Evolutionary conservation across 371 early-diverging fungal genomes (phyloP), one percentile per base, ranked within the genome.

Genomic region (Mucor mucedo): DNA sequence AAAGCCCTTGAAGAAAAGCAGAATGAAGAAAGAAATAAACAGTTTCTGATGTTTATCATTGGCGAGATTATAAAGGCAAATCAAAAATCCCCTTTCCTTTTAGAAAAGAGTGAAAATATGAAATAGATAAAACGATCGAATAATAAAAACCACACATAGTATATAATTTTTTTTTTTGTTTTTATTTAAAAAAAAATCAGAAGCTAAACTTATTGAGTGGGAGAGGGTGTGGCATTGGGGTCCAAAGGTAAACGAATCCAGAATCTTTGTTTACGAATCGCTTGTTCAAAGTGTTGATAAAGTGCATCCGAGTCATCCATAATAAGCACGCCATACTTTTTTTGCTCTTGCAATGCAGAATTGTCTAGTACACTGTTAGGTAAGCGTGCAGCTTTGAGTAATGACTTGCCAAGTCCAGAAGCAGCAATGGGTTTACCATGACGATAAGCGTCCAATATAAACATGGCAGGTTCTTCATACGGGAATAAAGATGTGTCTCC

Each of bases 401-500:
- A 69, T 2, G 69, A 71, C 35, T 79, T 72, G 58, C 84, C 84
- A 60, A 67, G 73, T 7, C 69, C 64, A 30, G 74, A 65, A 8
- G 68, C 74, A 47, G 69, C 78, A 38, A 80, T 70, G 39, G 80
- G 78, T 29, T 80, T 80, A 33, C 74, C 72, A 52, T 80, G 80
- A 3, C 76, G 63, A 60, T 59, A 80, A 32, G 76, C 62, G 38
- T 77, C 78, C 9, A 70, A 21, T 2, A 80, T 48, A 58, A 75
- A 80, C 13, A 61, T 44, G n/a, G 58, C 21, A 16, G 78, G 76
- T 52, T 77, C 78, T 11, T 73, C 74, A 32, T 71, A 73, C 27
- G 72, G 77, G 62, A 77, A 79, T 0, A 44, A 27, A 16, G 64
- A 50, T 2, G 32, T 40, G 11, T 44, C 30, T 16, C 61, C 52